Evolutionary conservation across 2,329 filamentous ascomycete genomes (phyloP), one percentile per base, ranked within the genome.

Genomic region (Calonectria crousiana): DNA sequence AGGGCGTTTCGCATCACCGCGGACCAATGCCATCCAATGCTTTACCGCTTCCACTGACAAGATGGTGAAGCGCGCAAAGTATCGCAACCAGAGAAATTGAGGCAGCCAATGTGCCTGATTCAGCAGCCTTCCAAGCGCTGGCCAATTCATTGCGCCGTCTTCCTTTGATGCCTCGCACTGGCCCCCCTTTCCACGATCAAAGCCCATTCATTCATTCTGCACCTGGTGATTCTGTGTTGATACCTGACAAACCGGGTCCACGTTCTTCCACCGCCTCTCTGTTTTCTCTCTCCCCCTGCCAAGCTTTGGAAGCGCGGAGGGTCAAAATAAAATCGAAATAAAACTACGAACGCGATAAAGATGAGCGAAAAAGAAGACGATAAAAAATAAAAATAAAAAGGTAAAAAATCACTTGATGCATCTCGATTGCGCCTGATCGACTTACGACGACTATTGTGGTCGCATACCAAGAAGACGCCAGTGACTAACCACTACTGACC

Each of bases 391-490:
- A 3, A 9, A 38, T 4, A 16, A 53, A 67, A 41, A 60, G 32
- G 11, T 16, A 62, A 47, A 62, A 47, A 38, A 23, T 69, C 38
- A 9, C 16, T 38, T 13, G 41, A 65, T 26, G 23, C 47, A 52
- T 53, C 30, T 14, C 44, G 9, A 38, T 47, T 71, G 58, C 68
- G 58, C 58, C 58, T 44, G 52, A 36, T 60, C 47, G 49, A 71
- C 58, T 71, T 47, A 56, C 68, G 68, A 71, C 68, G 68, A 65
- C 60, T 66, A 26, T 32, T 23, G 38, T 62, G 36, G 44, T 47
- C 23, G 44, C 44, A 47, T 23, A 47, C 44, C 44, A 47, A 47
- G 4, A 20, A 20, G 11, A n/a, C 34, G 36, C 14, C 23, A 23
- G 26, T 62, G 56, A 62, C 34, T 62, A 38, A 62, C 30, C 52